These are phyloP conservation scores for Hanseniaspora pseudoguilliermondii DNA, from an alignment of 805 yeast genomes.

Conservation along the genomic window DNA sequence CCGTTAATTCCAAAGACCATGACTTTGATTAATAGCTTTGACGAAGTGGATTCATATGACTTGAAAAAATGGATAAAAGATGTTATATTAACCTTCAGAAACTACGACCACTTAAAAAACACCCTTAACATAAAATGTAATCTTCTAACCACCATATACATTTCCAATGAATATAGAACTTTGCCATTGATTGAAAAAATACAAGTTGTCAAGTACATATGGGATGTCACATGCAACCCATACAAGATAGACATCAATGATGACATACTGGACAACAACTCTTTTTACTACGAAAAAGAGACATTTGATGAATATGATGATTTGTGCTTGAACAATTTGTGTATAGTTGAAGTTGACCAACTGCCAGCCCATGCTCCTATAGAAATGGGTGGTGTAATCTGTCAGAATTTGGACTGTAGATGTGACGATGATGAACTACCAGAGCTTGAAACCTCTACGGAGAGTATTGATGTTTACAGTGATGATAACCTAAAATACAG, in stretches of 20 bases:
- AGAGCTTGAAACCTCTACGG: neutral
- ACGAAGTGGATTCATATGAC: conserved; percentile 17
- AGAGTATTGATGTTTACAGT: neutral
- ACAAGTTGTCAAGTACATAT: neutral
- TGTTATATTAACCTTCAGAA: conserved; percentile 55
- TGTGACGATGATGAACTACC: neutral
- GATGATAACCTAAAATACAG: conserved; percentile 1
- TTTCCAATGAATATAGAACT: neutral
- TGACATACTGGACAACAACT: neutral
- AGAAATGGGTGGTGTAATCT: conserved; percentile 6
- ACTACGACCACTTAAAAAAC: conserved; percentile 49
- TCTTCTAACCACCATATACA: neutral
- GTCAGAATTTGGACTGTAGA: neutral
- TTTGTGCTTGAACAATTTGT: neutral
- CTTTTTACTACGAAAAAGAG: conserved; percentile 1
- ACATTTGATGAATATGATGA: neutral
- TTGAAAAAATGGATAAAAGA: conserved; percentile 21
- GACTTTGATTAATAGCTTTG: conserved; percentile 29
- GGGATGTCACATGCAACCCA: neutral
- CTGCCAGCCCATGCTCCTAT: conserved; percentile 6
- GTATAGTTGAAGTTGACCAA: neutral
- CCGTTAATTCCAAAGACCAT: conserved; percentile 66
- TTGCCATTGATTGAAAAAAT: neutral
- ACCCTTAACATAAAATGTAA: neutral
- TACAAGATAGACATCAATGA: neutral